Evolutionary conservation across 208 protist genomes (phyloP), one percentile per base, ranked within the genome.

Genomic region (Trypanosoma boissoni): DNA sequence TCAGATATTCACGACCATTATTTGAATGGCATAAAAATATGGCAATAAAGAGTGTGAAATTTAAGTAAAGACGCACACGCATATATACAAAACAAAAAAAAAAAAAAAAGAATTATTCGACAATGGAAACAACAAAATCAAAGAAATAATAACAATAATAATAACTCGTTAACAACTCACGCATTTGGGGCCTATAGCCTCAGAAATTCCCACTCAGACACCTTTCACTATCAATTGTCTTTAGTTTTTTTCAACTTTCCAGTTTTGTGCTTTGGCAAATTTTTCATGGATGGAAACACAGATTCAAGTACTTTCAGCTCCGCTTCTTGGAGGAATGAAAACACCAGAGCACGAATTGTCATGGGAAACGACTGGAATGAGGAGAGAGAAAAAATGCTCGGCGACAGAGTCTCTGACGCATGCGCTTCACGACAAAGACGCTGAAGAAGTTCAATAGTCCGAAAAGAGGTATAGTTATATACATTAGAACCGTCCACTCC

Each of bases 401-500:
- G 46, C 4, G 59, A 27, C 21, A 54, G 55, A 28, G 64, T 26
- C 36, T 78, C 61, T 0, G 68, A 59, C 1, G 70, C 74, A 0
- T 61, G 58, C 0, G 76, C 82, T 1, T 62, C 44, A 18, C 61
- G 32, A 56, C 78, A 88, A 16, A 88, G 58, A 8, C 76, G 73
- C 18, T 71, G 68, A 28, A 88, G 70, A 37, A 78, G 43, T 26
- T 78, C 67, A 21, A 88, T 55, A 6, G 85, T 88, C 21, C 85
- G 78, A 49, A 85, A 85, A 46, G 68, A 79, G 46, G 87, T 87
- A 67, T 81, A 92, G 64, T 92, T 92, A 52, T 77, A 72, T 36
- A 84, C 79, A n/a, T 66, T 56, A 26, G 72, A 67, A n/a, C 68
- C 73, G 32, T 88, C 76, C 31, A 86, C 80, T 29, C 85, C 85